Conservation (phyloP, 73 alveolate genomes). For the Blepharisma stoltei region DNA sequence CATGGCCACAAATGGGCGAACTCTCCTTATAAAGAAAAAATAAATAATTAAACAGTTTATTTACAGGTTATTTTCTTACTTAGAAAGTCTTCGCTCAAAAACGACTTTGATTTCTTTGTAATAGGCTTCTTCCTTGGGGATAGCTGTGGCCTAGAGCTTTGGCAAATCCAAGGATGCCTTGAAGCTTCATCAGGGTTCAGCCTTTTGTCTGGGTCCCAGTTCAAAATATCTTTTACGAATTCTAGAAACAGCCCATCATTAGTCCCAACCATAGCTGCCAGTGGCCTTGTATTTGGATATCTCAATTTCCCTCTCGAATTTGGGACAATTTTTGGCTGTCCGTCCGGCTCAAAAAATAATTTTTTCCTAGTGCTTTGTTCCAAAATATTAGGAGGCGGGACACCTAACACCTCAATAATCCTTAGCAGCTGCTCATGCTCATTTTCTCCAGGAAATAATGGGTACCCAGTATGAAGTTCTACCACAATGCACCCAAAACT, state of each 20-base stretch:
- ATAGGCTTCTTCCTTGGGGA: too few relatives aligned
- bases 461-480: slow-evolving; percentile 83
- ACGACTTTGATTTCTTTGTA: too few relatives aligned
- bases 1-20: too few relatives aligned
- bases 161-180: slow-evolving; percentile 5
- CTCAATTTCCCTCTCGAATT: slow-evolving; percentile 56
- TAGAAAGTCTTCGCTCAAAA: too few relatives aligned
- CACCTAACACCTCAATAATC: slow-evolving; percentile 73
- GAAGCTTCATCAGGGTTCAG: not conserved
- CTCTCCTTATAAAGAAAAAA: too few relatives aligned
- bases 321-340: slow-evolving; percentile 36
- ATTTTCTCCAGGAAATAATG: slow-evolving; percentile 87
- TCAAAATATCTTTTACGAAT: not conserved
- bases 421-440: slow-evolving; percentile 70
- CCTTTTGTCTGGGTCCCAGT: not conserved
- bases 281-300: slow-evolving; percentile 43
- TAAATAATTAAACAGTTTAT: too few relatives aligned
- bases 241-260: slow-evolving; percentile 48
- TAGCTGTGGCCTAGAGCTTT: too few relatives aligned
- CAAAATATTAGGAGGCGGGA: slow-evolving; percentile 64
- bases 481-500: slow-evolving; percentile 89
- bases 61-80: too few relatives aligned
- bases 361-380: slow-evolving; percentile 55
- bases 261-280: slow-evolving; percentile 38
- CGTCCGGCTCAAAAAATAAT: slow-evolving; percentile 37